phyloP scores from a whole-genome alignment of 768 basidiomycete species.

The Suillus americanus region DNA sequence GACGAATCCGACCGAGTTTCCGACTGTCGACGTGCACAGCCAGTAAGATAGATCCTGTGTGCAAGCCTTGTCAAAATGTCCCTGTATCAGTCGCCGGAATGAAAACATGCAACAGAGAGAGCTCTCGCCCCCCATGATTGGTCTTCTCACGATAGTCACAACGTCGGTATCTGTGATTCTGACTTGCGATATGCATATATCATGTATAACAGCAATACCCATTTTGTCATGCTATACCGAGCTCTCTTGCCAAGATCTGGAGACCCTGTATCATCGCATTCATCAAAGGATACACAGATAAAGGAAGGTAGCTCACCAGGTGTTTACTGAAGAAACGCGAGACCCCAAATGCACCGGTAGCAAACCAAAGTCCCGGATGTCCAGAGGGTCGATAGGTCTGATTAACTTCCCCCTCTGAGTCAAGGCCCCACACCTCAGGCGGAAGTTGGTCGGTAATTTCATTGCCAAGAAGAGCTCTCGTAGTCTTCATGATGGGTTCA shows the following conservation, averaged over 20 bases:
- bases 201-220: not conserved
- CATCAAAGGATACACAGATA: not conserved
- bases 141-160: conserved; percentile 55
- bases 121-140: conserved; percentile 46
- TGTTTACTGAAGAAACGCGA: not conserved
- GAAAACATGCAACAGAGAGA: conserved; percentile 78
- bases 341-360: not conserved
- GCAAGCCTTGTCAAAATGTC: not conserved
- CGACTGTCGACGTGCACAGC: not conserved
- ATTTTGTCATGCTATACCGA: not conserved
- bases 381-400: not conserved
- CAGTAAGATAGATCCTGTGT: not conserved
- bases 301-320: not conserved
- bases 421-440: not conserved
- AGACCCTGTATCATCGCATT: not conserved
- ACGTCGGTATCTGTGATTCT: not conserved
- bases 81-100: conserved; percentile 61
- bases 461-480: not conserved
- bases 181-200: not conserved
- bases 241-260: not conserved
- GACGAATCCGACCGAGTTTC: not conserved
- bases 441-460: not conserved
- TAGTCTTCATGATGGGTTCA: not conserved
- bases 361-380: not conserved
- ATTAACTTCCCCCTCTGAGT: not conserved